Evolutionary conservation across 768 basidiomycete species (phyloP), one percentile per base, ranked within the genome.

Genomic region (Kwoniella europaea): DNA sequence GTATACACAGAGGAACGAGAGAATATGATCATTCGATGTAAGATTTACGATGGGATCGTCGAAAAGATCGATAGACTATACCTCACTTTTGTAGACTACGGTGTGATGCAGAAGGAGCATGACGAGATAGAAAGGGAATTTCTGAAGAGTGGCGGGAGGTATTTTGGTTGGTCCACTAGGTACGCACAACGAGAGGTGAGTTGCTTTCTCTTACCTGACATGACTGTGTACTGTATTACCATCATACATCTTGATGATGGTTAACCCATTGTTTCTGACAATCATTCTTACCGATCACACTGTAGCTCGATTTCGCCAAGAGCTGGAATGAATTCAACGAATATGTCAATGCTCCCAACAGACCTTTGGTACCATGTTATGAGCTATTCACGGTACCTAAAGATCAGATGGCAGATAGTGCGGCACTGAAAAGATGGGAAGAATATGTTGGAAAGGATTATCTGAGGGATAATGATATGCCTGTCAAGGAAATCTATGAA

Each of bases 41-140:
- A 58, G 57, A 58, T 64, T 15, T 53, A 29, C 27, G 63, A 64
- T 54, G 27, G 50, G 29, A 64, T 64, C 13, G n/a, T 64, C 29
- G 63, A 54, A n/a, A 54, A 64, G 41, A 24, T 64, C 2, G 63
- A 54, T 29, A 2, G 63, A 64, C 27, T 64, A 1, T 41, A 35
- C 4, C 13, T 64, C 1, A 54, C 52, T 12, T 64, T 64, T 15
- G 27, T 54, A 13, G 63, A 64, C 0, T 64, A 64, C 18, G 29
- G 52, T 12, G 53, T 64, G 15, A 54, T 52, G 4, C 52, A 20
- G 29, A 64, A 54, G 6, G 63, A 64, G 3, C 63, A 27, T 18
- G 50, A 43, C 29, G 15, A 35, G 0, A 64, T 64, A 15, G 63
- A 54, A 41, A 64, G 24, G 27, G 52, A 54, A 6, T 53, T 54